Percentiles rank a stretch among this genome's conserved stretches.
Conservation (phyloP, 208 protist species). For the Balamuthia mandrillaris region DNA sequence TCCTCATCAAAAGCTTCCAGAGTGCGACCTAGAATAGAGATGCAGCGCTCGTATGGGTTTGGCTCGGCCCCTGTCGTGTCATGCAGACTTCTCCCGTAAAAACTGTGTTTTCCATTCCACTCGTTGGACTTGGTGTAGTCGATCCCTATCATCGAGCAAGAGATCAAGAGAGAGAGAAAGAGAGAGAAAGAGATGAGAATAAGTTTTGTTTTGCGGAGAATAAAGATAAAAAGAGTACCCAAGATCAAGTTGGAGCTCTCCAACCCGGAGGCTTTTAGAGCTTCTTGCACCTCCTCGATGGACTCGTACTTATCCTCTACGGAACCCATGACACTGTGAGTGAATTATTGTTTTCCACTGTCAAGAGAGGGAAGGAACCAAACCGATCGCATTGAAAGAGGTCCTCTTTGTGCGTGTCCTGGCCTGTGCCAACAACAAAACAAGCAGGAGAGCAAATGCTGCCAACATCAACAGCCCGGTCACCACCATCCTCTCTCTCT, state of each 20-base stretch:
- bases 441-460: no score
- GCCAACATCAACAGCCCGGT: no score
- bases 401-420: no score
- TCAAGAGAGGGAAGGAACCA: no score
- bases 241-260: constrained; percentile 52
- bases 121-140: constrained; percentile 41
- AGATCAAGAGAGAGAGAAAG: no score
- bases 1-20: constrained; percentile 14
- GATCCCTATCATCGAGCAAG: no score
- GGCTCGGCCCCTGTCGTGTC: neutral
- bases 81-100: neutral
- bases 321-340: neutral
- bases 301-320: constrained; percentile 22
- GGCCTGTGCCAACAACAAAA: no score
- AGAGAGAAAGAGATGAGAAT: no score
- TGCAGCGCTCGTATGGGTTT: neutral
- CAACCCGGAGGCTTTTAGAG: constrained; percentile 18
- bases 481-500: no score
- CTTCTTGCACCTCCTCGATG: constrained; percentile 31
- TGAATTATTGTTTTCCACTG: neutral
- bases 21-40: constrained; percentile 1
- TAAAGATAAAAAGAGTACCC: neutral
- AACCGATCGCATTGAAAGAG: no score
- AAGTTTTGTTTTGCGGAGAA: neutral
- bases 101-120: neutral